Conservation (phyloP, 495 filamentous ascomycete species). For the Penicillium chermesinum region DNA sequence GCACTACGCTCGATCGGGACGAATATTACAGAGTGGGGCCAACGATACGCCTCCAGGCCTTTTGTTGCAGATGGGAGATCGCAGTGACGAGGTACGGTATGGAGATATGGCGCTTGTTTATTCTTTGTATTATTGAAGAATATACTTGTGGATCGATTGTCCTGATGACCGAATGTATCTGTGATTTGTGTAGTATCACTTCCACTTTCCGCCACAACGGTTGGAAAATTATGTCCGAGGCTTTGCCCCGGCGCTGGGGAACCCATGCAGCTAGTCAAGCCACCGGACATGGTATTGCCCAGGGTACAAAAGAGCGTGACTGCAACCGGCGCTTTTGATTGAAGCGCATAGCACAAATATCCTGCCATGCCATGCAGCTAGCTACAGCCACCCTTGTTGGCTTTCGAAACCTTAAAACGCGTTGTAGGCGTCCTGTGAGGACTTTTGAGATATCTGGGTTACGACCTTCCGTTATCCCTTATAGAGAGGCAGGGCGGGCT, state of each 20-base stretch:
- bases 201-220: neutral
- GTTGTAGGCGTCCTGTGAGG: no score
- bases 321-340: slow-evolving; percentile 1
- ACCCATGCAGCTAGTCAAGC: slow-evolving; percentile 17
- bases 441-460: no score
- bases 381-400: slow-evolving; percentile 1
- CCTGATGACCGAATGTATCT: neutral
- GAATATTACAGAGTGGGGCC: neutral
- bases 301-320: slow-evolving; percentile 7
- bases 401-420: slow-evolving; percentile 3
- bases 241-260: slow-evolving; percentile 5
- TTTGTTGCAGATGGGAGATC: no score
- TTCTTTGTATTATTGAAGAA: no score
- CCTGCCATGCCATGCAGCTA: slow-evolving; percentile 5
- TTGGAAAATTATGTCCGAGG: slow-evolving; percentile 3
- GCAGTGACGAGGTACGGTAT: no score
- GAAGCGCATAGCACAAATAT: slow-evolving; percentile 5
- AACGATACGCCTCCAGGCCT: neutral
- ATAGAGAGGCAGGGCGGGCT: neutral
- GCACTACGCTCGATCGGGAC: neutral
- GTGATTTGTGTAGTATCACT: neutral
- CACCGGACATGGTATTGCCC: slow-evolving; percentile 17
- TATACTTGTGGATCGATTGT: neutral
- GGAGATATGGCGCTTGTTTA: no score
- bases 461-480: no score